Conservation (phyloP, 129 eudicot genomes). For the Escallonia rubra region DNA sequence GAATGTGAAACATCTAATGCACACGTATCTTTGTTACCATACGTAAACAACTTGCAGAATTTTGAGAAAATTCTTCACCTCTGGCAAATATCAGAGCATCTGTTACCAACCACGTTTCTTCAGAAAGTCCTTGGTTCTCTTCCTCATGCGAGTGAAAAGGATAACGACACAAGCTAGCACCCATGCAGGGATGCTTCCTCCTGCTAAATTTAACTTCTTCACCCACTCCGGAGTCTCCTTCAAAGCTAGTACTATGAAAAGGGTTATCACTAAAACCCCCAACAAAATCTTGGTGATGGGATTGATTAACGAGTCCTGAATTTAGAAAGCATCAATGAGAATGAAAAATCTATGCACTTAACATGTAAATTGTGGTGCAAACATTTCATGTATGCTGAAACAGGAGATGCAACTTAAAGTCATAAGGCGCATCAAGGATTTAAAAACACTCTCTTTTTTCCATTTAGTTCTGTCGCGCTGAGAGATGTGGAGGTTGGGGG, state of each 20-base stretch:
- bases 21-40: no score
- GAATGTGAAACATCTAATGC: no score
- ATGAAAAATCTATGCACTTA: not conserved
- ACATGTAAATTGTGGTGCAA: not conserved
- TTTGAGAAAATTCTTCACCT: no score
- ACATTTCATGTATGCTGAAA: no score
- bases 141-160: conserved; percentile 78
- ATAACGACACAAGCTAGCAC: conserved; percentile 71
- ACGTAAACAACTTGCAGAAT: no score
- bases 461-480: no score
- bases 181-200: conserved; percentile 70
- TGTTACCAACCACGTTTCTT: conserved; percentile 20
- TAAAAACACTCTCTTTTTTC: no score
- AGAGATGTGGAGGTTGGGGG: no score
- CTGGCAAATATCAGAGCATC: no score
- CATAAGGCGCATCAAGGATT: no score
- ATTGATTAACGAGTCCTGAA: conserved; percentile 77
- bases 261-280: conserved; percentile 49
- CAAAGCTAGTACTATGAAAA: conserved; percentile 47
- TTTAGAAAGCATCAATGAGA: not conserved
- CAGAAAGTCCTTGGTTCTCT: conserved; percentile 69
- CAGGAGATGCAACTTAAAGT: no score
- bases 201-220: conserved; percentile 49
- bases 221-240: conserved; percentile 67
- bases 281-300: conserved; percentile 71